phyloP scores from a whole-genome alignment of 345 rosid genomes.

The Jatropha curcas region DNA sequence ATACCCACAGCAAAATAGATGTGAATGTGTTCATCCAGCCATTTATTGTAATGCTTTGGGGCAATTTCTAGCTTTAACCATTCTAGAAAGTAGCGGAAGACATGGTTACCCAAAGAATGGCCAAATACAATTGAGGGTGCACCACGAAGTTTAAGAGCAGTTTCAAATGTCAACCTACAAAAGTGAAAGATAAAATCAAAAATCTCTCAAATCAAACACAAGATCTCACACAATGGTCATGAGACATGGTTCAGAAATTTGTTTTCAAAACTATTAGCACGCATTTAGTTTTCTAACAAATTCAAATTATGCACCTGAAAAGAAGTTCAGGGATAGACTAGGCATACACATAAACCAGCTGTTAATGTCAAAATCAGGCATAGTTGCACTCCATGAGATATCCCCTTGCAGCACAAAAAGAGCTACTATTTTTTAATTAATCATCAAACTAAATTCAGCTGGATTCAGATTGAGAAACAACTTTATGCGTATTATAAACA shows the following conservation, averaged over 20 bases:
- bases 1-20: constrained; percentile 97
- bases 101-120: constrained; percentile 95
- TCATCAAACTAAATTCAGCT: background rate
- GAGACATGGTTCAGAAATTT: background rate
- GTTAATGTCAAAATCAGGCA: background rate
- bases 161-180: constrained; percentile 89
- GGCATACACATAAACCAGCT: background rate
- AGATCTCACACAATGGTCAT: background rate
- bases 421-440: background rate
- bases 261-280: background rate
- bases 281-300: constrained; percentile 2
- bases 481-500: background rate
- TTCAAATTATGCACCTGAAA: background rate
- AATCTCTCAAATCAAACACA: constrained; percentile 13
- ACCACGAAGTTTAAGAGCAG: constrained; percentile 86
- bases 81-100: constrained; percentile 93
- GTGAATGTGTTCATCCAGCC: constrained; percentile 95
- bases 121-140: constrained; percentile 95
- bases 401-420: background rate
- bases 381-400: too few relatives aligned
- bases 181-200: constrained; percentile 16
- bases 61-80: constrained; percentile 99
- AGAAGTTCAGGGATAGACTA: background rate
- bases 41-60: constrained; percentile 77
- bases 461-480: background rate